These are phyloP conservation scores for Phalaenopsis aphrodite DNA, from an alignment of 106 monocot species.

Conservation along the genomic window DNA sequence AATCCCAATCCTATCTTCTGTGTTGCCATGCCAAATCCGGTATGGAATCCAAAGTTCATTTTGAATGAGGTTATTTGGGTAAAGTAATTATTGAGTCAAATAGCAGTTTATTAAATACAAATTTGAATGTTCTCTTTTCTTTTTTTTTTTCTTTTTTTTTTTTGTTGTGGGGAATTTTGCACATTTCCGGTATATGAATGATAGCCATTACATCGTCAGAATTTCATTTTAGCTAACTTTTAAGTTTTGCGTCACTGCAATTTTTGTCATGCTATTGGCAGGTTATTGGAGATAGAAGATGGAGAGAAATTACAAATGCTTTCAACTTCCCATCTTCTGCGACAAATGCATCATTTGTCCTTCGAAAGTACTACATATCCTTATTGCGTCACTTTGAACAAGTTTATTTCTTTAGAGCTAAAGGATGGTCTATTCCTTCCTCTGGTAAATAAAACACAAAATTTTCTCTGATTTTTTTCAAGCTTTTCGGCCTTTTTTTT, in stretches of 20 bases:
- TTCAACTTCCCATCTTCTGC: conserved; percentile 94
- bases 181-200: not conserved
- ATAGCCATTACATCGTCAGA: not conserved
- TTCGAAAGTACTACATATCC: conserved; percentile 83
- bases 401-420: conserved; percentile 63
- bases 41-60: too few species aligned
- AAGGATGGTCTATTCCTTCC: conserved; percentile 37
- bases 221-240: not conserved
- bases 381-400: conserved; percentile 81
- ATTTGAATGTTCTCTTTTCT: not conserved
- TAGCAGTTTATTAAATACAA: not conserved
- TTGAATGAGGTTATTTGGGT: too few species aligned
- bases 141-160: not conserved
- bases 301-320: conserved; percentile 79
- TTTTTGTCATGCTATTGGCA: conserved; percentile 15
- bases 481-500: not conserved
- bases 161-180: not conserved
- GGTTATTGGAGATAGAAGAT: conserved; percentile 68
- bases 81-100: too few species aligned
- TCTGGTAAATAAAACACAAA: conserved; percentile 18
- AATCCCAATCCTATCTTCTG: too few species aligned
- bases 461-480: not conserved
- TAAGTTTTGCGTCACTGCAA: not conserved
- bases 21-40: too few species aligned
- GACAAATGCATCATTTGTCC: conserved; percentile 93